Evolutionary conservation across 352 stramenopile species (phyloP), one percentile per base, ranked within the genome.

Genomic region (Phytopythium sindhum): DNA sequence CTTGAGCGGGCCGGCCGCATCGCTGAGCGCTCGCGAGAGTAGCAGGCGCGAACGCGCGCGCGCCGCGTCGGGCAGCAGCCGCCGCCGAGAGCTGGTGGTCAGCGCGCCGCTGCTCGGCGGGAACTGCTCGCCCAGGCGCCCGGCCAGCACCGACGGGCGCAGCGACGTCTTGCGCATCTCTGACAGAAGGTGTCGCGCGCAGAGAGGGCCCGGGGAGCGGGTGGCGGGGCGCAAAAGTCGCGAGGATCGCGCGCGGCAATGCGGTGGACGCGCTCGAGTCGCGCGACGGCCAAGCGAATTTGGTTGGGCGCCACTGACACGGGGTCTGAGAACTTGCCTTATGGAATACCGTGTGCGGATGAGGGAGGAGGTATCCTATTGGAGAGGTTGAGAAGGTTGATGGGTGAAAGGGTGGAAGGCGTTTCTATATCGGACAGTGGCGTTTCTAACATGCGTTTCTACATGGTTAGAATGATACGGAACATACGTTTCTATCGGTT

Each of bases 11-110:
- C 81, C 70, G 14, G 59, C 61, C 26, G 71, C 62, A 53, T 86
- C 74, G 45, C 73, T 83, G 64, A 88, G 85, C 45, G 68, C 73
- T 29, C 77, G 77, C 7, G 57, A 47, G 0, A 89, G 48, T 37
- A 86, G 61, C 26, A 50, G 26, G 28, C 51, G 52, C 31, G 35
- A 31, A 31, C 65, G 70, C 33, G 33, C 33, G 33, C 33, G 33
- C 33, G 33, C 10, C 33, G 33, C 33, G 33, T 39, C 33, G 10
- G 33, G 33, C 33, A 39, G 33, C 33, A 84, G 64, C 65, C 60
- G 52, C n/a, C 29, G 52, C 52, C 21, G 19, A 10, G 31, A 45
- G 10, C 2, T 21, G 6, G 50, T 15, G 23, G 8, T 17, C 10
- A 31, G 11, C 2, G n/a, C 24, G 45, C n/a, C 23, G 1, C 8